Percentiles rank a stretch among this genome's conserved stretches.
phyloP scores from a whole-genome alignment of 169 alveolate genomes.

The Ichthyophthirius multifiliis region DNA sequence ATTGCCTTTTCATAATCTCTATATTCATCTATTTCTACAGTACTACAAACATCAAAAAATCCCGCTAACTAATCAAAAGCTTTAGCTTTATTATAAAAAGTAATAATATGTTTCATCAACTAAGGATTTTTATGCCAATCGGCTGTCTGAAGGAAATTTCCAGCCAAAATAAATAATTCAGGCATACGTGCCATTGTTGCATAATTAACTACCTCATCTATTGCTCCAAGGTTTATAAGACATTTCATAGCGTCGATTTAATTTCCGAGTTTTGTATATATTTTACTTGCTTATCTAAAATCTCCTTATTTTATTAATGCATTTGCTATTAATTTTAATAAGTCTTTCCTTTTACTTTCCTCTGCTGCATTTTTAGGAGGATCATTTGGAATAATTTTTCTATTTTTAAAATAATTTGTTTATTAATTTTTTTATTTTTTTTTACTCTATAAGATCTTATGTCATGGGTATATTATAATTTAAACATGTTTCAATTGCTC shows the following conservation, averaged over 20 bases:
- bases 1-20: conserved; percentile 85
- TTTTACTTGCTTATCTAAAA: conserved; percentile 77
- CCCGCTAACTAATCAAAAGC: conserved; percentile 80
- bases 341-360: conserved; percentile 61
- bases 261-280: conserved; percentile 83
- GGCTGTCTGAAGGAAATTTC: conserved; percentile 79
- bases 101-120: conserved; percentile 78
- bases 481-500: conserved; percentile 78
- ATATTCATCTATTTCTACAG: conserved; percentile 84
- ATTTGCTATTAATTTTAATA: conserved; percentile 25
- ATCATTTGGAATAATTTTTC: conserved; percentile 12
- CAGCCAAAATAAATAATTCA: conserved; percentile 83
- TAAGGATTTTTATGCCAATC: conserved; percentile 84
- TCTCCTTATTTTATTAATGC: conserved; percentile 64
- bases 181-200: conserved; percentile 83
- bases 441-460: conserved; percentile 62
- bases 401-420: not conserved
- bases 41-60: conserved; percentile 78
- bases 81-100: conserved; percentile 85
- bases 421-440: not conserved
- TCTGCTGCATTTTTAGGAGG: conserved; percentile 46
- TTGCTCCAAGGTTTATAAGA: conserved; percentile 78
- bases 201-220: conserved; percentile 75
- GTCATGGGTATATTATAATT: conserved; percentile 48
- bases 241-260: conserved; percentile 84